Evolutionary conservation across 2,329 filamentous ascomycete genomes (phyloP).

Genomic region (Neofusicoccum parvum): DNA sequence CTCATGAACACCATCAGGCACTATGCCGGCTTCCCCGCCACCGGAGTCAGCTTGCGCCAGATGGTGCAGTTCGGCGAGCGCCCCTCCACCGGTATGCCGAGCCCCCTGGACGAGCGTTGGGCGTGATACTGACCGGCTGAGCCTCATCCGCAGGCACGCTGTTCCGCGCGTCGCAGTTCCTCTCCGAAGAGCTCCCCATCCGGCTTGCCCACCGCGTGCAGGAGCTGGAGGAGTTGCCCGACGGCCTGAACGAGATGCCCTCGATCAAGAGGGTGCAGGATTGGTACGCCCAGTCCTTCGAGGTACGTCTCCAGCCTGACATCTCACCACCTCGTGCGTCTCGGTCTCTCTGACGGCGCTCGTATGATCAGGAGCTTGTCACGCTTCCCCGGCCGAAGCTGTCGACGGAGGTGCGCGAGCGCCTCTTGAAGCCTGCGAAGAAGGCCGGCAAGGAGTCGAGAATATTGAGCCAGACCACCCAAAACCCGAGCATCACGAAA

Average conservation of each 20-base stretch:
- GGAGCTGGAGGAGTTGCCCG: conserved; percentile 87
- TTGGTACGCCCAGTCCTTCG: conserved; percentile 99
- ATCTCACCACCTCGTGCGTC: conserved; percentile 26
- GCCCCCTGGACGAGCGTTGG: neutral
- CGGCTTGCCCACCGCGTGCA: conserved; percentile 94
- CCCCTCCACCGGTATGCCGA: conserved; percentile 64
- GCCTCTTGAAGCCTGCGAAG: conserved; percentile 71
- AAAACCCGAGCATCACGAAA: conserved; percentile 84
- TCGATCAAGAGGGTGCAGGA: conserved; percentile 94
- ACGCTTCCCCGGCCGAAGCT: conserved; percentile 77
- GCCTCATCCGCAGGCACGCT: conserved; percentile 66
- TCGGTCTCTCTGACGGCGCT: conserved; percentile 25
- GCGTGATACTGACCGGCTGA: neutral
- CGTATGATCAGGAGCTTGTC: conserved; percentile 76
- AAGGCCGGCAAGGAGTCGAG: conserved; percentile 61
- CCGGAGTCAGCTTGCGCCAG: conserved; percentile 86
- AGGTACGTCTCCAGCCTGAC: conserved; percentile 64
- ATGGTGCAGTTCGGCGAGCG: conserved; percentile 99
- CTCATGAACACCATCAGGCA: conserved; percentile 97
- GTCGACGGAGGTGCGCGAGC: conserved; percentile 72
- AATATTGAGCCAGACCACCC: conserved; percentile 78
- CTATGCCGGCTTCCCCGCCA: conserved; percentile 95
- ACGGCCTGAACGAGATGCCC: conserved; percentile 97
- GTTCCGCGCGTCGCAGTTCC: conserved; percentile 96
- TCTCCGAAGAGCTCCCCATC: conserved; percentile 97